Percentiles rank a stretch among this genome's conserved stretches.
Evolutionary conservation across 1,139 yeast genomes (phyloP).

Genomic region (Wickerhamomyces sp.): DNA sequence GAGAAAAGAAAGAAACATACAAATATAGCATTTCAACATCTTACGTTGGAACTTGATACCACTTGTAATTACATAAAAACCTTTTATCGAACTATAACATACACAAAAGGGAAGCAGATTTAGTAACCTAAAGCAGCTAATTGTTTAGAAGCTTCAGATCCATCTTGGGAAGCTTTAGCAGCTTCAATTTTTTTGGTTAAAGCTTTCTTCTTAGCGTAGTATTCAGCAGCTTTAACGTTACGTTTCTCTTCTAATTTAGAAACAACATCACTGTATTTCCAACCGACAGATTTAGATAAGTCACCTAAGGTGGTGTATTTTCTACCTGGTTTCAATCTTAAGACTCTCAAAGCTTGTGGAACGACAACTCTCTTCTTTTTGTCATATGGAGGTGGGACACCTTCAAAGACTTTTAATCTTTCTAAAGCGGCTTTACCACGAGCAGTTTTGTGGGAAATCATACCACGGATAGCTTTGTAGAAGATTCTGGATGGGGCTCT

Average conservation of each 20-base stretch:
- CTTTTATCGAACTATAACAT: constrained; percentile 16
- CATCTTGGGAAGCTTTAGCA: constrained; percentile 66
- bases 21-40: neutral
- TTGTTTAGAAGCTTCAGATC: constrained; percentile 75
- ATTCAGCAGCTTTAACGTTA: constrained; percentile 98
- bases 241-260: constrained; percentile 99
- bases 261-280: constrained; percentile 99
- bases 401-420: constrained; percentile 99
- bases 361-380: constrained; percentile 99
- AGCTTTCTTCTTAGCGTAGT: constrained; percentile 98
- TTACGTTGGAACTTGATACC: too few relatives aligned
- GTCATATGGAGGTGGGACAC: constrained; percentile 99
- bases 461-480: constrained; percentile 99
- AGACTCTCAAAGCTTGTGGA: constrained; percentile 99
- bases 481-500: constrained; percentile 99
- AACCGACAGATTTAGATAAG: constrained; percentile 95
- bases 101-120: constrained; percentile 25
- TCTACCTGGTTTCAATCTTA: constrained; percentile 99
- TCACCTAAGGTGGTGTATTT: constrained; percentile 98
- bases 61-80: constrained; percentile 10
- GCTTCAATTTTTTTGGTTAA: constrained; percentile 85
- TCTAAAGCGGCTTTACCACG: constrained; percentile 99
- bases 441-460: constrained; percentile 99
- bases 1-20: too few relatives aligned
- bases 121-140: constrained; percentile 86